These are phyloP conservation scores for Paecilomyces niveus DNA, from an alignment of 2,329 filamentous ascomycete species.

Conservation along the genomic window DNA sequence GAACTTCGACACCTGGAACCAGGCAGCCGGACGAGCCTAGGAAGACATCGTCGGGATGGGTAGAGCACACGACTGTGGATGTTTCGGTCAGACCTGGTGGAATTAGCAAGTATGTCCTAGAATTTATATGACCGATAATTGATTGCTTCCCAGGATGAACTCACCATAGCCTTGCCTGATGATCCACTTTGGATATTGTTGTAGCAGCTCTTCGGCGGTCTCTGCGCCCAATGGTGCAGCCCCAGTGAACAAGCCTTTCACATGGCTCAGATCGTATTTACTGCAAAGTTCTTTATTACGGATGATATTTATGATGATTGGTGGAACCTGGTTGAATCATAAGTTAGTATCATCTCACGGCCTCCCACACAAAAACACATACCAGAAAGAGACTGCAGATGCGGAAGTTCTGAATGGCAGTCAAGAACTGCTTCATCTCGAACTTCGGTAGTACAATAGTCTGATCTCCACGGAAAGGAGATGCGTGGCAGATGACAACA, in stretches of 20 bases:
- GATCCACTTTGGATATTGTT: conserved; percentile 56
- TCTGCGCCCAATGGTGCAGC: conserved; percentile 72
- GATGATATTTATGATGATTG: conserved; percentile 71
- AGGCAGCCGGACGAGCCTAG: conserved; percentile 67
- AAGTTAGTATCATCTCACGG: neutral
- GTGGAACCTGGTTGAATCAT: conserved; percentile 57
- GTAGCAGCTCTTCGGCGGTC: conserved; percentile 57
- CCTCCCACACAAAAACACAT: conserved; percentile 16
- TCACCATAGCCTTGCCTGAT: conserved; percentile 66
- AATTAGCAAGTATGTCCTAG: conserved; percentile 2
- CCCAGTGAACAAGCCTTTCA: conserved; percentile 61
- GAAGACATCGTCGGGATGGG: conserved; percentile 53
- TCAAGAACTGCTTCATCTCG: conserved; percentile 59
- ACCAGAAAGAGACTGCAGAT: conserved; percentile 63
- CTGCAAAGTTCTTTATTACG: conserved; percentile 55
- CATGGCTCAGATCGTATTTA: conserved; percentile 65
- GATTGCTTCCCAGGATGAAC: conserved; percentile 5
- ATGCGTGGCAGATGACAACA: conserved; percentile 60
- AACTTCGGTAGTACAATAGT: conserved; percentile 67
- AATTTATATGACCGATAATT: neutral
- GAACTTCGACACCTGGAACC: conserved; percentile 56
- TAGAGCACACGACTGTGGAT: conserved; percentile 59
- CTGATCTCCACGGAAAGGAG: conserved; percentile 64
- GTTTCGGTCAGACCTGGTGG: conserved; percentile 66
- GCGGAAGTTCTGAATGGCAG: conserved; percentile 60